Evolutionary conservation across 805 yeast species (phyloP), one percentile per base, ranked within the genome.

Genomic region (Candida succiphila): DNA sequence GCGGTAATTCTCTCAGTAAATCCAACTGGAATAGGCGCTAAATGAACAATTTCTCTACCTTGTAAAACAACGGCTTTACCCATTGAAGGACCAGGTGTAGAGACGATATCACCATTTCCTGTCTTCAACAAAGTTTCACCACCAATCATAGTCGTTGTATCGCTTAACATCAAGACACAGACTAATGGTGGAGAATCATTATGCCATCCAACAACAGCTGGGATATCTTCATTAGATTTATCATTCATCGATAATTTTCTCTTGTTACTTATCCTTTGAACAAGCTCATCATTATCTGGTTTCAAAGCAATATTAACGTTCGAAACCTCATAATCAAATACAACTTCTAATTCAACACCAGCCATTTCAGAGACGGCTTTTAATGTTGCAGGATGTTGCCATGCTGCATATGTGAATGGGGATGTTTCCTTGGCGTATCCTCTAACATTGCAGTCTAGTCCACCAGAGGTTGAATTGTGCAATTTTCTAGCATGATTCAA

Each of bases 151-250:
- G 60, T 52, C 3, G 65, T 41, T 7, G 81, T 75, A 45, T 74
- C 79, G 21, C 74, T 66, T 29, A 75, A 47, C 82, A 75, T 75
- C 39, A 74, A 58, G 13, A 75, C 81, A 52, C 79, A 75, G 15
- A 74, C 80, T 47, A 72, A 72, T 13, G 79, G 80, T 36, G 72
- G 73, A n/a, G 75, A 65, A 47, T 75, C 82, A 34, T 58, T 50
- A 56, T 75, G 81, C 82, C 82, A 75, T 21, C 72, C 71, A 24
- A 73, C 77, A 28, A 73, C 63, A 17, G 75, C 78, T 10, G 74
- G 73, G 32, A 70, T 60, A 27, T 65, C 64, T 5, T 48, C 52
- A 23, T 51, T 51, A 33, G 36, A 35, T 16, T 43, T 43, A 30
- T 42, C 43, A 7, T 39, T 37, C 38, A 52, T 37, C 2, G 56